Base-by-base conservation (phyloP, 495 filamentous ascomycete species). In the Cercophora scortea region DNA sequence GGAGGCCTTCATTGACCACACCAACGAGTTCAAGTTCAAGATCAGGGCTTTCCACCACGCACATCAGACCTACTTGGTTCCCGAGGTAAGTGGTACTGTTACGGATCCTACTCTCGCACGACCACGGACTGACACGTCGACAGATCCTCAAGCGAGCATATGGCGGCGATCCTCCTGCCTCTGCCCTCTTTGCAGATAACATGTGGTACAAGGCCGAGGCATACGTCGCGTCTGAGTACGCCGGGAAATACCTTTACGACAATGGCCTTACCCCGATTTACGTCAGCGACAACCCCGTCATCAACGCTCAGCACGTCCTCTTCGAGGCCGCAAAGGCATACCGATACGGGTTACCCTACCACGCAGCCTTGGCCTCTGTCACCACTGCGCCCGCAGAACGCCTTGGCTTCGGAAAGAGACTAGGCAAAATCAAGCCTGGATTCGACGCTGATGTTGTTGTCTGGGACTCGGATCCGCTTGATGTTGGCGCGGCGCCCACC, bases 371-470 rank as follows among this genome's bases (percentile, higher is more conserved):
- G 16, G 77, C 82, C 32, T 69, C 79, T 0, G 81, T 86, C 6
- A 86, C 82, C 3, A 78, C 73, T 15, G 77, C 77, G 1, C 79
- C 82, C 6, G 81, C 82, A n/a, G 74, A 77, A 49, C 71, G 77
- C 13, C 68, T 86, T 0, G 79, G 79, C 4, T 70, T 84, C 12
- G 77, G 73, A 3, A 62, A 85, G 42, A 71, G 82, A 13, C 69
- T 86, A 11, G 83, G 83, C 8, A 84, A 84, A 54, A 66, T 79
- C 42, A 79, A 78, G 61, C 67, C 75, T 17, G 81, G 82, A 0
- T 84, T 80, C 52, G 83, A 86, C 59, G 83, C 82, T 17, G 83
- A 86, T 56, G 51, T 86, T 17, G 83, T 84, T 2, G 73, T 85
- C 8, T 86, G 82, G 82, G 81, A 85, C 57, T 79, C 74, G 44